Conservation (phyloP, 1,139 yeast species). For the Suzukiozyma palmioleophila region DNA sequence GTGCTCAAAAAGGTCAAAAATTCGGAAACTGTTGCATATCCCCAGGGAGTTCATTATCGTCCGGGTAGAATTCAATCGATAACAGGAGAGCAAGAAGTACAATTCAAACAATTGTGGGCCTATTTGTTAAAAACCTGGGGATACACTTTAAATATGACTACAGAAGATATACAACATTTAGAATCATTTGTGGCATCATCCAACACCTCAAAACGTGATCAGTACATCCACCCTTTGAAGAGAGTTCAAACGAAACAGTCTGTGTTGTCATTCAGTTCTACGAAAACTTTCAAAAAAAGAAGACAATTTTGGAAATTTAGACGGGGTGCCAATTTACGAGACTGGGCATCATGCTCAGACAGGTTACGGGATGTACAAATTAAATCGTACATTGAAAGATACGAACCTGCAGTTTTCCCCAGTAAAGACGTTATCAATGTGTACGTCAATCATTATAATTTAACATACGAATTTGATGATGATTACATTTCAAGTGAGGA, state of each 20-base stretch:
- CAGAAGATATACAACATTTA: slow-evolving; percentile 27
- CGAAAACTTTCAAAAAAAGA: slow-evolving; percentile 16
- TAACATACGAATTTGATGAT: slow-evolving; percentile 20
- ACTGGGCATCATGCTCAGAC: slow-evolving; percentile 17
- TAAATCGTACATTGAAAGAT: slow-evolving; percentile 26
- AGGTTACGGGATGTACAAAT: slow-evolving; percentile 30
- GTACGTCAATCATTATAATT: slow-evolving; percentile 22
- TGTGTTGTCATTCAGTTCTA: slow-evolving; percentile 23
- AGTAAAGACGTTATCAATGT: slow-evolving; percentile 20
- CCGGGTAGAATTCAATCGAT: slow-evolving; percentile 43
- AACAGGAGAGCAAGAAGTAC: slow-evolving; percentile 36
- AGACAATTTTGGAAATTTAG: not conserved
- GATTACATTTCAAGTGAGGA: slow-evolving; percentile 11
- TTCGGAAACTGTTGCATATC: slow-evolving; percentile 1
- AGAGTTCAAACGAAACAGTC: slow-evolving; percentile 26
- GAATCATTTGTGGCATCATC: slow-evolving; percentile 35
- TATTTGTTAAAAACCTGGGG: slow-evolving; percentile 34
- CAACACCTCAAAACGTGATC: slow-evolving; percentile 17
- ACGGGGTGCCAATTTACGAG: slow-evolving; percentile 9
- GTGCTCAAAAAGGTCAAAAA: not conserved
- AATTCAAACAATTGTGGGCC: slow-evolving; percentile 41
- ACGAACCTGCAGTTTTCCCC: slow-evolving; percentile 21
- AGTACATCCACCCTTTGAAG: slow-evolving; percentile 5
- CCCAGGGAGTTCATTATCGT: slow-evolving; percentile 14
- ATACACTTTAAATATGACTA: slow-evolving; percentile 27